Conservation (phyloP, 1,284 basidiomycete species). For the Boletellus dicymbophilus region DNA sequence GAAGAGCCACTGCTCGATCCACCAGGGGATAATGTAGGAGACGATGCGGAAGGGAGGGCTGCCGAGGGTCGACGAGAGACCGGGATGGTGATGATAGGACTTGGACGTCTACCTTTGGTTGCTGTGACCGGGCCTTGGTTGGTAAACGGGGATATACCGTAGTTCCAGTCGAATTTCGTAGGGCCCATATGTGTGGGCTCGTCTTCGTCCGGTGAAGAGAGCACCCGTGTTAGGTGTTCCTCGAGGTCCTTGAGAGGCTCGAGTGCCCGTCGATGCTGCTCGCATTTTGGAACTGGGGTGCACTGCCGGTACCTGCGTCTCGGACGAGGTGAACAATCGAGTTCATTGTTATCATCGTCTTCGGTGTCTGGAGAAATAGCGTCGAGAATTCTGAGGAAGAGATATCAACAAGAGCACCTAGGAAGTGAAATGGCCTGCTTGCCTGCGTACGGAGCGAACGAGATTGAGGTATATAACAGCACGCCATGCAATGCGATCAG, state of each 20-base stretch:
- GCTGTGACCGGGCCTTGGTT: conserved; percentile 4
- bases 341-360: conserved; percentile 49
- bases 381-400: conserved; percentile 64
- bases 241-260: conserved; percentile 69
- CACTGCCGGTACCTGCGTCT: conserved; percentile 46
- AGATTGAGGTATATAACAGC: conserved; percentile 84
- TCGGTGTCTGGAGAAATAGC: conserved; percentile 69
- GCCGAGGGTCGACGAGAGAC: conserved; percentile 34
- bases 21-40: conserved; percentile 34
- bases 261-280: conserved; percentile 57
- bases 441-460: conserved; percentile 76
- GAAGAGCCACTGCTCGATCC: conserved; percentile 34
- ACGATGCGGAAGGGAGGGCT: conserved; percentile 38
- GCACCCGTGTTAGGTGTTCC: conserved; percentile 60
- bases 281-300: conserved; percentile 57
- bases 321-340: conserved; percentile 49
- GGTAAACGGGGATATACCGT: conserved; percentile 18
- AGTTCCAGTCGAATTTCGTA: conserved; percentile 36
- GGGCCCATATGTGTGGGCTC: conserved; percentile 52
- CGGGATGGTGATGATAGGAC: conserved; percentile 52
- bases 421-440: conserved; percentile 18
- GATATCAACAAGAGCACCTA: not conserved
- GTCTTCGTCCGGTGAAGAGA: conserved; percentile 59
- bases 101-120: conserved; percentile 43
- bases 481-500: conserved; percentile 80